Evolutionary conservation across 805 yeast species (phyloP).

Genomic region (Saccharomycopsis sp.): DNA sequence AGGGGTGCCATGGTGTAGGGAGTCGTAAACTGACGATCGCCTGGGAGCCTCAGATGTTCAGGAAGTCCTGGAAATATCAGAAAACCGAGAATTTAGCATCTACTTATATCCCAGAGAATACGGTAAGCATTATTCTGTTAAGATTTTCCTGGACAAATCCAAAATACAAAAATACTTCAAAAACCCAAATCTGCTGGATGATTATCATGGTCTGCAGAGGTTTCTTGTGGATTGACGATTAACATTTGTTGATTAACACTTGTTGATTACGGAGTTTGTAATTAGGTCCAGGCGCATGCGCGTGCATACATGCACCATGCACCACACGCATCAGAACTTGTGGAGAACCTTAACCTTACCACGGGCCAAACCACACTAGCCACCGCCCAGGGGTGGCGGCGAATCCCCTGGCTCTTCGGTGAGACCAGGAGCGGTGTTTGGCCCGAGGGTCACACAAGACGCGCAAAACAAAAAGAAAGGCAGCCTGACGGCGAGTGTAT

Average conservation of each 20-base stretch:
- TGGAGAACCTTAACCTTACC: constrained; percentile 3
- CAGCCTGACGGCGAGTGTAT: background rate
- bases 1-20: constrained; percentile 1
- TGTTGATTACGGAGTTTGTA: background rate
- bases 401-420: no score
- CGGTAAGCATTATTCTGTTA: background rate
- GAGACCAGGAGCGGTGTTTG: background rate
- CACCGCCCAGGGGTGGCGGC: no score
- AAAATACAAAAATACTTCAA: background rate
- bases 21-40: no score
- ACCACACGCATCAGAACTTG: background rate
- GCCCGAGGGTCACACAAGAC: background rate
- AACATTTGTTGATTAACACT: background rate
- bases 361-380: background rate
- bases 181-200: background rate
- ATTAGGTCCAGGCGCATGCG: background rate
- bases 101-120: background rate
- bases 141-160: background rate
- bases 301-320: background rate
- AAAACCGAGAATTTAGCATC: background rate
- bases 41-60: no score
- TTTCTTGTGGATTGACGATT: background rate
- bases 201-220: background rate
- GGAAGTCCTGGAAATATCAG: background rate
- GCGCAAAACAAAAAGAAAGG: background rate